Base-by-base conservation (phyloP, 1,284 basidiomycete species). In the Kwoniella shivajii region DNA sequence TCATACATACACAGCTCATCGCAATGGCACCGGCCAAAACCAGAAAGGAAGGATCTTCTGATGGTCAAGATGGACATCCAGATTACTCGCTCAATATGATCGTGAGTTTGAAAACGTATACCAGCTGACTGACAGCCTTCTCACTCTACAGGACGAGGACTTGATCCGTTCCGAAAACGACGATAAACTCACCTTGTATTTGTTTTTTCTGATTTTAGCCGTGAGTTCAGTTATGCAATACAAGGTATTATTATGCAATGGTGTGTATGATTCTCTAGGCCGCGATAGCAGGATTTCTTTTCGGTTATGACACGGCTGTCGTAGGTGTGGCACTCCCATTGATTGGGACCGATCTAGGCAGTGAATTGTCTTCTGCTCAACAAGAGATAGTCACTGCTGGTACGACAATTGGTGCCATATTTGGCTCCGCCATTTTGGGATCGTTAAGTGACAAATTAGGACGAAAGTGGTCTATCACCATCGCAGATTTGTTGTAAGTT, bases 161-260 rank as follows among this genome's bases (percentile, higher is more conserved):
- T 34, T 65, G 1, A 69, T 65, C 65, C 49, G 56, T 18, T 57
- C 61, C 18, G 64, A 65, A 44, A 47, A 48, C 31, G 64, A 63
- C 34, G 64, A 65, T 44, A 63, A 63, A 45, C 22, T 63, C 2
- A 75, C 65, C 43, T 67, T 68, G 48, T 72, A 73, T 37, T 69
- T 74, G 4, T 51, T 69, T 29, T 74, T 74, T n/a, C 61, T 71
- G 10, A 66, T 73, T 41, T 53, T 63, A 4, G 41, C 47, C 13
- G 51, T 53, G 29, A 38, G 50, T 42, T 14, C 1, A 13, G 22
- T 29, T 22, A 7, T 33, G 47, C 30, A n/a, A n/a, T 18, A 11
- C 0, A 22, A n/a, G 9, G 18, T 18, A 18, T 50, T 22, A 50
- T 16, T 7, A 37, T 9, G 16, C 16, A 5, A 4, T 13, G 51